Conservation (phyloP, 192 early-diverging fungal species). For the Coemansia umbellata region DNA sequence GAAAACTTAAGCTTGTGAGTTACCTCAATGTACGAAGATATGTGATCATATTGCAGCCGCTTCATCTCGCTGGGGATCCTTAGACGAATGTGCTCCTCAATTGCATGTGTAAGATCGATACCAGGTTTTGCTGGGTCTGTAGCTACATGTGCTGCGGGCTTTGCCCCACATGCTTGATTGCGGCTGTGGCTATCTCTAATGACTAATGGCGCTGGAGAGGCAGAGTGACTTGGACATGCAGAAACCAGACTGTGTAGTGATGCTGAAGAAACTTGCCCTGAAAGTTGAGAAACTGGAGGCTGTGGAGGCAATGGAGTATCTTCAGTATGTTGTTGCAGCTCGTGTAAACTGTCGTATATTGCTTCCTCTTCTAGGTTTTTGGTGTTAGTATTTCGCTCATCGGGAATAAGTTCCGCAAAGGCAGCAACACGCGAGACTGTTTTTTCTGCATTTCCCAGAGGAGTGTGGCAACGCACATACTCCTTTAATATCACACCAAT, state of each 20-base stretch:
- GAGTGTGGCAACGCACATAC: conserved; percentile 46
- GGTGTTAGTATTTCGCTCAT: neutral
- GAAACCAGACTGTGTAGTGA: no score
- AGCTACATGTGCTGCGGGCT: neutral
- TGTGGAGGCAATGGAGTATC: neutral
- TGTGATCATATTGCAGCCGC: conserved; percentile 48
- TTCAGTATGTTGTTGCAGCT: no score
- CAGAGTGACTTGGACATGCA: no score
- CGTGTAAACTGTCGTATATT: neutral
- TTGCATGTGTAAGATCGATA: conserved; percentile 28
- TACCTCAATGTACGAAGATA: conserved; percentile 43
- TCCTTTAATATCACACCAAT: conserved; percentile 48
- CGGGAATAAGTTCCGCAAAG: conserved; percentile 18
- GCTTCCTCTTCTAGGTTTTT: neutral
- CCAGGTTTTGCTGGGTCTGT: conserved; percentile 1
- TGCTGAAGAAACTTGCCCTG: no score
- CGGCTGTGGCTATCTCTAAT: no score
- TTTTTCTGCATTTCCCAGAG: conserved; percentile 38
- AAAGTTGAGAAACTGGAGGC: conserved; percentile 4
- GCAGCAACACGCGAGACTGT: conserved; percentile 39
- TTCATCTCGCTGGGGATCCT: conserved; percentile 24
- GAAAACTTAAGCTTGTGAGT: conserved; percentile 50
- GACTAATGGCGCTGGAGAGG: no score
- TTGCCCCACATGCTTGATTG: no score
- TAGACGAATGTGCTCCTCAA: conserved; percentile 29